A percentile compares a stretch with the other conserved stretches of the same genome.
Conservation (phyloP, 768 basidiomycete genomes). For the Kwoniella sp. region DNA sequence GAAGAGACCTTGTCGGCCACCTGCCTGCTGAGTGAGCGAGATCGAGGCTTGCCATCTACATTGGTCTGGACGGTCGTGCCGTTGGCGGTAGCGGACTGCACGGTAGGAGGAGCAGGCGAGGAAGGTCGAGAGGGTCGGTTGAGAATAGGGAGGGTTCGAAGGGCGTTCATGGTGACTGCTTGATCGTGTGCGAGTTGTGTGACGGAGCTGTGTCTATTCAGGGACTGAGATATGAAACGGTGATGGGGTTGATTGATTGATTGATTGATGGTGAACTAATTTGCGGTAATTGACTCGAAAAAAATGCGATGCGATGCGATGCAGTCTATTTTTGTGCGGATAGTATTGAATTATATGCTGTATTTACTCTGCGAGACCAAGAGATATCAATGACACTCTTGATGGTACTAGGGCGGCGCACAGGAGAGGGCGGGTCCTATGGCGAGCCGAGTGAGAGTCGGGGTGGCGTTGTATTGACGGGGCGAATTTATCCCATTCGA, state of each 20-base stretch:
- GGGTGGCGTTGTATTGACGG: background rate
- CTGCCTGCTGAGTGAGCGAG: constrained; percentile 44
- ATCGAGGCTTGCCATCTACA: constrained; percentile 34
- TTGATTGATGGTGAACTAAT: background rate
- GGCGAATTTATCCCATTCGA: constrained; percentile 27
- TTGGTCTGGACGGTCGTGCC: constrained; percentile 23
- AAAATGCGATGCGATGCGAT: background rate
- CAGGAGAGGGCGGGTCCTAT: background rate
- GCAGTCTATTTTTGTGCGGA: background rate
- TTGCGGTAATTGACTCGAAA: background rate
- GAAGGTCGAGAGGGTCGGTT: constrained; percentile 54
- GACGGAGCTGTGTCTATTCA: background rate
- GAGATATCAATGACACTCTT: too few species aligned
- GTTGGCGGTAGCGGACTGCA: constrained; percentile 32
- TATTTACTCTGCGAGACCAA: background rate
- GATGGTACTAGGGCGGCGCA: too few species aligned
- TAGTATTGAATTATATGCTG: background rate
- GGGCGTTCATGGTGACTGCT: constrained; percentile 49
- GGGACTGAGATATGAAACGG: background rate
- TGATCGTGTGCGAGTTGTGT: background rate
- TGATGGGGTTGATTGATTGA: background rate
- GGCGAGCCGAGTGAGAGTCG: background rate
- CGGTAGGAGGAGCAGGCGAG: constrained; percentile 51
- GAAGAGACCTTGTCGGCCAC: constrained; percentile 41
- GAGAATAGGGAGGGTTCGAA: constrained; percentile 55